phyloP scores from a whole-genome alignment of 1,284 basidiomycete genomes.

The Vanrija sp. region DNA sequence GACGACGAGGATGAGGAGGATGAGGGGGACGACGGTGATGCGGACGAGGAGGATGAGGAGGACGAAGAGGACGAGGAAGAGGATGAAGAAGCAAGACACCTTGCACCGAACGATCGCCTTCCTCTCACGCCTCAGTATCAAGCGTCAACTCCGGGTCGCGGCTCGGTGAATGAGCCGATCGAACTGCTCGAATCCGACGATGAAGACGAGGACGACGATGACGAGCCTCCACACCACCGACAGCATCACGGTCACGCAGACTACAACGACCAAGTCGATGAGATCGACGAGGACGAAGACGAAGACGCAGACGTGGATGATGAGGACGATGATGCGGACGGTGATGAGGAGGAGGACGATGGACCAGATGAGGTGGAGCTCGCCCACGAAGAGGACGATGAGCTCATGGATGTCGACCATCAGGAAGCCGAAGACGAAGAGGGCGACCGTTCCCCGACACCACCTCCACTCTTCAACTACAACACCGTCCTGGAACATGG shows the following conservation, averaged over 20 bases:
- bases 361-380: background rate
- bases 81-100: background rate
- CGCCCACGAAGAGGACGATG: background rate
- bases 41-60: background rate
- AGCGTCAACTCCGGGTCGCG: background rate
- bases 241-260: conserved; percentile 1
- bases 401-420: background rate
- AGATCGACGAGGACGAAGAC: background rate
- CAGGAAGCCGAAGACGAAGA: background rate
- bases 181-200: background rate
- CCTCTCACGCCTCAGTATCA: background rate
- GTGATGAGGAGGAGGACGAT: conserved; percentile 1
- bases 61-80: no score
- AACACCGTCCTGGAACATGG: background rate
- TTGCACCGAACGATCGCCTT: background rate
- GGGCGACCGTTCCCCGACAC: background rate
- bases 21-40: background rate
- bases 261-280: conserved; percentile 5
- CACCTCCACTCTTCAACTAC: background rate
- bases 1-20: background rate
- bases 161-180: background rate
- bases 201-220: conserved; percentile 2
- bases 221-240: conserved; percentile 1
- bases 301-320: conserved; percentile 6
- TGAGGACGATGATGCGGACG: background rate